Conservation (phyloP, 192 early-diverging fungal genomes). For the Backusella sp. region DNA sequence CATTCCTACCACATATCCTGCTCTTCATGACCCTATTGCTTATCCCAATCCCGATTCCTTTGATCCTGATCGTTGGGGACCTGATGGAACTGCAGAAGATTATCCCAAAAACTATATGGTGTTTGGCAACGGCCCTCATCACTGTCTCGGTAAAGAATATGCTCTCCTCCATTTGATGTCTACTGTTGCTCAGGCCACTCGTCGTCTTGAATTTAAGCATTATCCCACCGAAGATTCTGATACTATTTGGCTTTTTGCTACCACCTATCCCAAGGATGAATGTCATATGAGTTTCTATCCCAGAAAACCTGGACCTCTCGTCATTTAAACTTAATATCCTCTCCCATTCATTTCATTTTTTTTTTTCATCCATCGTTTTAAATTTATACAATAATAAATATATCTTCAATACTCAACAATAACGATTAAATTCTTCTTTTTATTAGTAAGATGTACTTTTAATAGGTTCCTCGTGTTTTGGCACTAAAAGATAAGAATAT, state of each 20-base stretch:
- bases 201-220: constrained; percentile 33
- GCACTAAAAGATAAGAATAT: not conserved
- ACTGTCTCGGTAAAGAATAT: constrained; percentile 41
- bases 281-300: constrained; percentile 38
- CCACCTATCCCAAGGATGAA: constrained; percentile 39
- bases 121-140: constrained; percentile 41
- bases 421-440: not conserved
- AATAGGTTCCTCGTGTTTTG: not conserved
- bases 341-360: too few species aligned
- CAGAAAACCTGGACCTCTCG: not conserved
- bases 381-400: not conserved
- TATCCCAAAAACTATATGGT: constrained; percentile 42
- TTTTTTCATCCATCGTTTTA: not conserved
- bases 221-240: constrained; percentile 34
- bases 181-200: constrained; percentile 31
- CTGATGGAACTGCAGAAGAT: constrained; percentile 30
- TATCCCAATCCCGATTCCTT: constrained; percentile 39
- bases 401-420: not conserved
- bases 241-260: constrained; percentile 41
- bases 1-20: constrained; percentile 41
- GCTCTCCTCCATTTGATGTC: constrained; percentile 36
- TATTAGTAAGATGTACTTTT: not conserved
- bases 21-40: constrained; percentile 35
- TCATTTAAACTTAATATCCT: not conserved
- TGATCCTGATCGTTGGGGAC: constrained; percentile 38